Evolutionary conservation across 306 rosid genomes (phyloP).

Genomic region (Bauhinia variegata): DNA sequence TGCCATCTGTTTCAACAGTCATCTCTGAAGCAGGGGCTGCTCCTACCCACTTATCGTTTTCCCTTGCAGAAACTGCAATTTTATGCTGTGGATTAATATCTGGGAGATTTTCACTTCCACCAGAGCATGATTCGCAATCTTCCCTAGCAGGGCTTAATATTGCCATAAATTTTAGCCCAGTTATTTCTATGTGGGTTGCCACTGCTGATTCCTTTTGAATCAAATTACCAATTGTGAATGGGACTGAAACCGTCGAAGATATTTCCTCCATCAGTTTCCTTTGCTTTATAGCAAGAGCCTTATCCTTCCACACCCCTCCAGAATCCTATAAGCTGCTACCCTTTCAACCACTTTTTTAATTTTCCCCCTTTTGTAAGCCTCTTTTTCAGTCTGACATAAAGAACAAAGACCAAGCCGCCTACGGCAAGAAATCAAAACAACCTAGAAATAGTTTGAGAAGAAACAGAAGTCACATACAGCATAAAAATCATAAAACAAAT

Average conservation of each 20-base stretch:
- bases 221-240: slow-evolving; percentile 64
- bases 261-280: slow-evolving; percentile 61
- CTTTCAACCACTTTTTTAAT: slow-evolving; percentile 24
- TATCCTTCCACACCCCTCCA: slow-evolving; percentile 33
- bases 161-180: slow-evolving; percentile 66
- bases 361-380: slow-evolving; percentile 35
- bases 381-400: slow-evolving; percentile 39
- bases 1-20: slow-evolving; percentile 43
- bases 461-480: slow-evolving; percentile 32
- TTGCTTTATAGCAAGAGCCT: slow-evolving; percentile 46
- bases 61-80: slow-evolving; percentile 41
- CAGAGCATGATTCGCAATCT: slow-evolving; percentile 45
- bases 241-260: slow-evolving; percentile 65
- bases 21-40: slow-evolving; percentile 41
- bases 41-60: slow-evolving; percentile 49
- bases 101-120: slow-evolving; percentile 41
- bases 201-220: slow-evolving; percentile 65
- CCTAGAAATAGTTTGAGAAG: slow-evolving; percentile 29
- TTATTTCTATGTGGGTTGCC: slow-evolving; percentile 60
- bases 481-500: slow-evolving; percentile 18
- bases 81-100: slow-evolving; percentile 41
- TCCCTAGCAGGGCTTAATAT: slow-evolving; percentile 47
- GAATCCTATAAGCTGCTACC: slow-evolving; percentile 35
- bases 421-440: slow-evolving; percentile 31
- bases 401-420: slow-evolving; percentile 39